Evolutionary conservation across 768 basidiomycete genomes (phyloP), one percentile per base, ranked within the genome.

Genomic region (Tricholoma hemisulphureum): DNA sequence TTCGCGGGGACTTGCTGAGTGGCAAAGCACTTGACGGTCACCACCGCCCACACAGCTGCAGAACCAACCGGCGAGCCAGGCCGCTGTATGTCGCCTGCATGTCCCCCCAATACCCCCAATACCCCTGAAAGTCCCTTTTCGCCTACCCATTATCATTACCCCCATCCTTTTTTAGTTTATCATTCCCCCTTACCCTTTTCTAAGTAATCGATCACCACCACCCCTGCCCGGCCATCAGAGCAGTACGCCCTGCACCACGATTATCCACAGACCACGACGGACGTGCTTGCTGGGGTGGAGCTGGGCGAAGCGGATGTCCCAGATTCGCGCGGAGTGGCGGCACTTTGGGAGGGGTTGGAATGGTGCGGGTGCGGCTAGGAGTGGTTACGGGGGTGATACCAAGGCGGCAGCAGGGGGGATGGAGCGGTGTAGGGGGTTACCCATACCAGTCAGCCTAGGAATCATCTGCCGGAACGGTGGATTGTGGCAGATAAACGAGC

Each of bases 1-100:
- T 95, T 49, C 83, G 96, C 8, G 95, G 91, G 10, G 97, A 98
- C 71, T 95, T 99, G 11, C 80, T 98, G 32, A 91, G 91, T 98
- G 3, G 96, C 96, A 2, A 89, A 89, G 67, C 95, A 98, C 66
- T 79, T 99, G 4, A 86, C 94, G n/a, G 87, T 91, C 55, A 91
- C 87, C 65, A 89, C 90, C 0, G 92, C 98, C 0, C 91, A 89
- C 65, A 83, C 86, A 0, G 82, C 94, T 57, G 88, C 91, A 1
- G 79, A 86, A 51, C 83, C 87, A 3, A 94, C 92, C 0, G 89
- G 89, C 26, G 78, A 80, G 55, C 79, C 77, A 9, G 91, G 93
- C 94, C 95, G n/a, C 73, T 94, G 10, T 87, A 95, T 66, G 95
- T 94, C 23, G 78, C 82, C 53, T 81, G 89, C 4, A 76, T 99